Conservation (phyloP, 106 monocot species). For the Apostasia shenzhenica region DNA sequence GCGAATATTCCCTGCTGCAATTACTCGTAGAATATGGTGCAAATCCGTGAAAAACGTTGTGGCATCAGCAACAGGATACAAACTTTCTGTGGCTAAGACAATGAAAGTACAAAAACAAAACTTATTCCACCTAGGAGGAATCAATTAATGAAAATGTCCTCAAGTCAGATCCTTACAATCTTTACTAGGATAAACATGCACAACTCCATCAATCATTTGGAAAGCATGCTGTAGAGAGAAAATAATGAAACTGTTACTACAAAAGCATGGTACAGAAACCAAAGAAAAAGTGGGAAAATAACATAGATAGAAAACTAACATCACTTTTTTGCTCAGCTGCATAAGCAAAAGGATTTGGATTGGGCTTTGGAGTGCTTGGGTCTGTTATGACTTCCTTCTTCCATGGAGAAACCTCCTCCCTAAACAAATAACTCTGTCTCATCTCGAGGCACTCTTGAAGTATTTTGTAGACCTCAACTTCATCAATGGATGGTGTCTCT, state of each 20-base stretch:
- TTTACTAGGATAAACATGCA: constrained; percentile 72
- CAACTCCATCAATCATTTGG: constrained; percentile 94
- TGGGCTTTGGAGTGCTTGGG: constrained; percentile 89
- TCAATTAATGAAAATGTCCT: constrained; percentile 1
- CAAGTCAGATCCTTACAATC: constrained; percentile 31
- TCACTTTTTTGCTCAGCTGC: constrained; percentile 62
- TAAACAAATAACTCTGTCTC: constrained; percentile 71
- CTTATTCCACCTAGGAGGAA: not conserved
- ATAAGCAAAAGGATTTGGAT: constrained; percentile 82
- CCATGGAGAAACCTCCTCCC: constrained; percentile 84
- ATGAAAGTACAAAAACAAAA: constrained; percentile 5
- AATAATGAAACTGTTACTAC: constrained; percentile 1
- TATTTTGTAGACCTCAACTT: constrained; percentile 82
- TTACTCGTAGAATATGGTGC: constrained; percentile 79
- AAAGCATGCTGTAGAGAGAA: constrained; percentile 55
- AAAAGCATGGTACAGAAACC: not conserved
- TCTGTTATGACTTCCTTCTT: constrained; percentile 96
- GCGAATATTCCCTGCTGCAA: constrained; percentile 82
- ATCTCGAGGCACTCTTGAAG: constrained; percentile 83
- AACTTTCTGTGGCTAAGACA: constrained; percentile 47
- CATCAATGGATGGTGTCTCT: constrained; percentile 81
- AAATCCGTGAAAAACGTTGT: constrained; percentile 97
- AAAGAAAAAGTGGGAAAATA: not conserved
- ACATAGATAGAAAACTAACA: constrained; percentile 31
- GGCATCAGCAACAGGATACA: constrained; percentile 88